phyloP scores from a whole-genome alignment of 2,329 filamentous ascomycete genomes.

The Gnomoniopsis sp. region DNA sequence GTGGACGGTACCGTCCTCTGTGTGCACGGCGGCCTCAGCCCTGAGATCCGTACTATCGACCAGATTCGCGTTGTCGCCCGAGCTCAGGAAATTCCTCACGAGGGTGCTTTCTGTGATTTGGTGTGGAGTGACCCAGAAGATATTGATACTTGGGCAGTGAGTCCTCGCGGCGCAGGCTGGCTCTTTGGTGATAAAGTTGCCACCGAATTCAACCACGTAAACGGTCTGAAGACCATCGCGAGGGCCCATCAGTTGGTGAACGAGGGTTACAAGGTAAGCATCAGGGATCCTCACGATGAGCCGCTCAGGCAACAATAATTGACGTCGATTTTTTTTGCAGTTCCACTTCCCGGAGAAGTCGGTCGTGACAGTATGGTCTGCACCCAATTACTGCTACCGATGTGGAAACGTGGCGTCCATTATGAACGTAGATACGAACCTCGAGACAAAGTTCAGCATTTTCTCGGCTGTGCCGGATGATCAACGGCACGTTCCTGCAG shows the following conservation, averaged over 20 bases:
- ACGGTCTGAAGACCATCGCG: slow-evolving; percentile 91
- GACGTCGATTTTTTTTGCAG: slow-evolving; percentile 37
- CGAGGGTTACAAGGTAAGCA: slow-evolving; percentile 86
- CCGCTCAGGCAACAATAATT: slow-evolving; percentile 2
- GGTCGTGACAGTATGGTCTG: slow-evolving; percentile 97
- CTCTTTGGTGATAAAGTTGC: slow-evolving; percentile 97
- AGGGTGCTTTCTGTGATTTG: slow-evolving; percentile 96
- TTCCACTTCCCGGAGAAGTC: slow-evolving; percentile 96
- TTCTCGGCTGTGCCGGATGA: slow-evolving; percentile 88
- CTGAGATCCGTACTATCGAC: slow-evolving; percentile 94
- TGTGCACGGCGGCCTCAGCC: slow-evolving; percentile 87
- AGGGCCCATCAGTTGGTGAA: slow-evolving; percentile 98
- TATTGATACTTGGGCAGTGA: slow-evolving; percentile 92
- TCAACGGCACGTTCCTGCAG: slow-evolving; percentile 73
- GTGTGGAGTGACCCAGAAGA: slow-evolving; percentile 99
- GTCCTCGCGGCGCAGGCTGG: slow-evolving; percentile 93
- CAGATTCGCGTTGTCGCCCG: slow-evolving; percentile 98
- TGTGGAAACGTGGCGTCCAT: slow-evolving; percentile 97
- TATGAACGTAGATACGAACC: slow-evolving; percentile 82
- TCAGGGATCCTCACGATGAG: background rate
- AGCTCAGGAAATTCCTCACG: slow-evolving; percentile 96
- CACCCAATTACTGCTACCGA: slow-evolving; percentile 91
- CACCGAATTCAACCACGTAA: slow-evolving; percentile 95
- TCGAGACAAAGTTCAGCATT: slow-evolving; percentile 89
- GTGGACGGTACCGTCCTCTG: slow-evolving; percentile 99